These are phyloP conservation scores for Panicum hallii DNA, from an alignment of 202 grass and related monocot genomes.

Conservation along the genomic window DNA sequence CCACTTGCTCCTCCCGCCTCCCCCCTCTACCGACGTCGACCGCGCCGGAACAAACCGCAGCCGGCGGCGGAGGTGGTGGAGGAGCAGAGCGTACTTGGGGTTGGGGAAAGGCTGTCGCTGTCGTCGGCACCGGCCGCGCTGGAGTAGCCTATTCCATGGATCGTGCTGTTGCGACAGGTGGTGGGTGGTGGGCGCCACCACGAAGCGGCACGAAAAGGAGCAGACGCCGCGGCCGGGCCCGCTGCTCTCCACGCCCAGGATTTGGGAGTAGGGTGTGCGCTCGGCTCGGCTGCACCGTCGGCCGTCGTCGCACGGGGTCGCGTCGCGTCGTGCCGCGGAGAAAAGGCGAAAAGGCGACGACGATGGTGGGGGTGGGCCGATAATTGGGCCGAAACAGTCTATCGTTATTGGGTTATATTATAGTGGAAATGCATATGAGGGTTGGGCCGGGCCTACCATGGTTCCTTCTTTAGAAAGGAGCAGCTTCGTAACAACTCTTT, in stretches of 20 bases:
- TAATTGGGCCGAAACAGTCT: background rate
- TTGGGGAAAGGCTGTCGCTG: slow-evolving; percentile 19
- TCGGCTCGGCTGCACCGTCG: too few relatives aligned
- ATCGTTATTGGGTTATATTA: background rate
- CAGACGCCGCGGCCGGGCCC: background rate
- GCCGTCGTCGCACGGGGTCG: background rate
- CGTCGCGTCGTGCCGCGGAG: background rate
- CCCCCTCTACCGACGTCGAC: background rate
- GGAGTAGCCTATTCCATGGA: slow-evolving; percentile 44
- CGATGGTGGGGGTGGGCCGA: background rate
- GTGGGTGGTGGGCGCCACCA: slow-evolving; percentile 35
- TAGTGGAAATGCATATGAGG: background rate
- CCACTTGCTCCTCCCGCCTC: background rate
- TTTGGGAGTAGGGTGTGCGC: background rate
- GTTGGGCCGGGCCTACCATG: background rate
- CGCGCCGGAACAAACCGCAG: background rate
- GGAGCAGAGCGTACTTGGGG: background rate
- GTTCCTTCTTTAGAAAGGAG: background rate
- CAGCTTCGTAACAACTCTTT: too few relatives aligned
- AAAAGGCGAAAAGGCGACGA: background rate
- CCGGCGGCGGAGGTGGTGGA: slow-evolving; percentile 11
- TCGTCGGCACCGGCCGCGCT: slow-evolving; percentile 47
- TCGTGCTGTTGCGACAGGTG: slow-evolving; percentile 12
- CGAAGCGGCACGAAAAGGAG: slow-evolving; percentile 24
- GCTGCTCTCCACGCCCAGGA: background rate